phyloP scores from a whole-genome alignment of 768 basidiomycete genomes.

The Tylopilus cervinicoccineus region DNA sequence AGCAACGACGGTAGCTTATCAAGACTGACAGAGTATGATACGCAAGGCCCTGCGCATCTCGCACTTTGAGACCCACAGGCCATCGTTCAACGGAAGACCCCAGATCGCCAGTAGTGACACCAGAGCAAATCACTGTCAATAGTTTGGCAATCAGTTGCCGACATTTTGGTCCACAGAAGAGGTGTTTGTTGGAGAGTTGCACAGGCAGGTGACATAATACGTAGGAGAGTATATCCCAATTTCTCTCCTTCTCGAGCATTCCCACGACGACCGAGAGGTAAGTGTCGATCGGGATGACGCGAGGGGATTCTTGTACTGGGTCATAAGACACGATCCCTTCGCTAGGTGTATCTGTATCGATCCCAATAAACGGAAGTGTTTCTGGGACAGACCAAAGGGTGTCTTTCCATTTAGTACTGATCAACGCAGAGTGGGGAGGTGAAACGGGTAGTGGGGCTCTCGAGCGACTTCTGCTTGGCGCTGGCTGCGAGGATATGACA shows the following conservation, averaged over 20 bases:
- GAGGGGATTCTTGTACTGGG: constrained; percentile 38
- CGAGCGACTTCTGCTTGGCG: constrained; percentile 60
- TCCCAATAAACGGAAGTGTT: constrained; percentile 48
- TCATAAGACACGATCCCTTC: constrained; percentile 68
- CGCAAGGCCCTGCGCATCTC: constrained; percentile 85
- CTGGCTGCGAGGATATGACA: constrained; percentile 40
- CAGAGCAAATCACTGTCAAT: constrained; percentile 62
- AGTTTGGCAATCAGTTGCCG: constrained; percentile 59
- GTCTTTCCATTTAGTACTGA: constrained; percentile 36
- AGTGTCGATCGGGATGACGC: constrained; percentile 67
- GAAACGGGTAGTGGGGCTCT: constrained; percentile 40
- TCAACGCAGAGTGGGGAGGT: constrained; percentile 21
- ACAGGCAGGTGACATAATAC: constrained; percentile 86
- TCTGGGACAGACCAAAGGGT: constrained; percentile 73
- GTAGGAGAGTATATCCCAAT: constrained; percentile 94
- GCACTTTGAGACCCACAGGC: constrained; percentile 57
- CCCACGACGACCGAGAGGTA: constrained; percentile 63
- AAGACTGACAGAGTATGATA: constrained; percentile 86
- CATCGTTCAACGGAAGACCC: constrained; percentile 54
- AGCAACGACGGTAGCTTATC: constrained; percentile 80
- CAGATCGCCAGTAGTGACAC: constrained; percentile 56
- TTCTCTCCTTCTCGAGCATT: constrained; percentile 70
- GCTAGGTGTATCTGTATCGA: constrained; percentile 58
- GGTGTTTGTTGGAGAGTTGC: constrained; percentile 92
- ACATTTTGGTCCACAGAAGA: constrained; percentile 89